Base-by-base conservation (phyloP, 202 grass and related monocot species). In the Saccharum hybrid region DNA sequence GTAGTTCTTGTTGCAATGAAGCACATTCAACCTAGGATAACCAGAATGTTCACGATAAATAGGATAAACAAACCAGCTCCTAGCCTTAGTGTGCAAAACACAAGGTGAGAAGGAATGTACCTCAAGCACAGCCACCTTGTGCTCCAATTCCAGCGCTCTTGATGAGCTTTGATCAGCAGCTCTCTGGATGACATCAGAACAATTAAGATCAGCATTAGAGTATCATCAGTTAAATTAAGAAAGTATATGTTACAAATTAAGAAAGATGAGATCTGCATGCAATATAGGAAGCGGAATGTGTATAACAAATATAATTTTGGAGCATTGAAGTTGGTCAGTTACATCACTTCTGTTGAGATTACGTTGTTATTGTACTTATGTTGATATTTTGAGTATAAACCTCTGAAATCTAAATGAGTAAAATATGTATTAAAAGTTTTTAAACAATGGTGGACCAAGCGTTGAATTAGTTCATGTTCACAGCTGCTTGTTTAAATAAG, bases 81-180 rank as follows among this genome's bases (percentile, higher is more conserved):
- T 52, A 18, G 23, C 1, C 10, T 30, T 30, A 16, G 0, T 30
- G 71, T 63, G 75, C 11, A 10, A 43, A 4, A 23, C n/a, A 66
- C 30, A 75, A 51, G 67, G 40, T 2, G 14, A 21, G 65, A 65
- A 62, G 13, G 10, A 59, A 86, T 34, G 66, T 89, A 96, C 96
- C 91, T 99, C 96, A 81, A 99, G 93, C 75, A 99, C 88, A 86
- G 96, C 89, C 71, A 96, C 88, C 86, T 99, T 96, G 79, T 96
- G 93, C 88, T 94, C 96, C 82, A 88, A 88, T 81, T 99, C 96
- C 80, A 81, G 79, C 84, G 91, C 96, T 76, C 91, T 99, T 56
- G 89, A 92, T 77, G 91, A 92, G 84, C 96, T 99, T 87, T 99
- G 91, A 84, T 99, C 96, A 87, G 96, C 90, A 88, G 87, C 86